Conservation (phyloP, 495 filamentous ascomycete species). For the Daldinia decipiens region DNA sequence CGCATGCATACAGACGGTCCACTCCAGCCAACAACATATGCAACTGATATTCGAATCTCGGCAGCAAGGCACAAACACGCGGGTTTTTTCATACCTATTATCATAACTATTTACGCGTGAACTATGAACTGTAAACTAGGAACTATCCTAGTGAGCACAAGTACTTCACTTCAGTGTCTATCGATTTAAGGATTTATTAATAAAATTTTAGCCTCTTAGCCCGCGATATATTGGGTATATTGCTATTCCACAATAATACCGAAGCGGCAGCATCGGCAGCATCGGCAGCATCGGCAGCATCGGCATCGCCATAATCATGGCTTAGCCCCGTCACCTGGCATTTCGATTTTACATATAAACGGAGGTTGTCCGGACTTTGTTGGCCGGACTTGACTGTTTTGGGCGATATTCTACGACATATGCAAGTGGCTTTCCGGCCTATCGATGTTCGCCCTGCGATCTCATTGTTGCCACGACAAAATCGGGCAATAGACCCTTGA, state of each 20-base stretch:
- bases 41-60: background rate
- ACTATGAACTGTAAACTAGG: too few species aligned
- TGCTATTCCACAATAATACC: conserved; percentile 1
- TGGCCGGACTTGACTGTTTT: conserved; percentile 20
- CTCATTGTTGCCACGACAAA: conserved; percentile 12
- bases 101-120: background rate
- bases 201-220: background rate
- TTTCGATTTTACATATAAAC: conserved; percentile 6
- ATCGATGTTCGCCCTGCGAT: conserved; percentile 13
- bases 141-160: background rate
- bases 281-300: background rate
- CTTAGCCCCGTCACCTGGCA: conserved; percentile 1
- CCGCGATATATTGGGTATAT: background rate
- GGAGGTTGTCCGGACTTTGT: conserved; percentile 28
- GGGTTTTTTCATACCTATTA: background rate
- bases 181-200: background rate
- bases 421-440: conserved; percentile 22
- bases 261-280: background rate
- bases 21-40: background rate
- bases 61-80: background rate
- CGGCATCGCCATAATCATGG: background rate
- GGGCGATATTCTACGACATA: conserved; percentile 20
- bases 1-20: background rate
- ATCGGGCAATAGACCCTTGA: background rate
- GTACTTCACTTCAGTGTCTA: background rate